Evolutionary conservation across 805 yeast species (phyloP), one percentile per base, ranked within the genome.

Genomic region (Dipodascus albidus): DNA sequence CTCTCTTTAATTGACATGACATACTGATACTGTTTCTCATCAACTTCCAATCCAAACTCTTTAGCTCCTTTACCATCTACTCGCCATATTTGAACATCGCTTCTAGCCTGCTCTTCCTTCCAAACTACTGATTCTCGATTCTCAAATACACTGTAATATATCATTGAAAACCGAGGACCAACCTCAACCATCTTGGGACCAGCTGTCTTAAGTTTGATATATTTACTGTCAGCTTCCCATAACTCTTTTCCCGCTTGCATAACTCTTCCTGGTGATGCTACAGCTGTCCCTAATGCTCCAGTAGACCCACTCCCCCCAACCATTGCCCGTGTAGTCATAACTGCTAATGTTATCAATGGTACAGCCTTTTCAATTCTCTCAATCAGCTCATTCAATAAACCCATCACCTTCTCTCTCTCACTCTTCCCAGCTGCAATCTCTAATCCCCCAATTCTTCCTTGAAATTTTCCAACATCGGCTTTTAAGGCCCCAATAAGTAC

Each of bases 81-180:
- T 23, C 78, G 62, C 52, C 61, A 59, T 2, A 85, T 59, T 35
- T 66, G 67, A 0, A 80, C 77, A 52, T 64, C 61, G 33, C 83
- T 77, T 53, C 79, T 74, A 17, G 87, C 82, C 66, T 72, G 77
- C 50, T 81, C 82, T 58, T 86, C 95, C 58, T 82, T 83, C 95
- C 95, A 86, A 1, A 78, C 72, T 1, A 85, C 74, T 52, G 77
- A 74, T 17, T 62, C 63, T 47, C 78, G 61, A 49, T 75, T 74
- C 9, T 80, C 74, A 60, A 84, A 85, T 2, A 86, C 75, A 3
- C 86, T 72, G 59, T 78, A 86, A 58, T 77, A 66, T 2, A 78
- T 81, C 49, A 83, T 64, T 53, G 71, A 73, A 64, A 85, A 85
- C 0, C 59, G 58, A 0, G 87, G 87, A 0, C 90, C 90, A 1